Evolutionary conservation across 2,329 filamentous ascomycete species (phyloP), one percentile per base, ranked within the genome.

Genomic region (Lasiodiplodia citricola): DNA sequence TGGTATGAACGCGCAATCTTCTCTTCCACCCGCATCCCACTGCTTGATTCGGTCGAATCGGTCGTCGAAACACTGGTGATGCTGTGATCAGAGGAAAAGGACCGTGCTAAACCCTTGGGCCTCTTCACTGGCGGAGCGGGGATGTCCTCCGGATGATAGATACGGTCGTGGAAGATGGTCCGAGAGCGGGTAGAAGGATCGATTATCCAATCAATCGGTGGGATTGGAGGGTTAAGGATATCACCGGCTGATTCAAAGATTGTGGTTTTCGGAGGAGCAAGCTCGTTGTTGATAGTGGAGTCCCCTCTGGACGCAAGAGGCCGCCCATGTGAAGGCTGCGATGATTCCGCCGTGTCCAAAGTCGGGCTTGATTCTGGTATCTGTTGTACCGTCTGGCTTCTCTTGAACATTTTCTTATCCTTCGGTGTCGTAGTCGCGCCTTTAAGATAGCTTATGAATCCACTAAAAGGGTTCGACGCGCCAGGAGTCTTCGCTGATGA

Each of bases 1-100:
- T 99, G 96, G 81, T 99, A 99, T 16, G 94, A 96, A 57, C 96
- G 88, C 1, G 96, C 96, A 73, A 99, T 99, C 81, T 97, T 98
- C 79, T 99, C 96, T 79, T 99, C 96, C 0, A 98, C 94, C 71
- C 92, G 93, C 89, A 98, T 94, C 71, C 83, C 88, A 11, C 90
- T 88, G 28, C 38, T 14, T 16, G 68, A 52, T 28, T 66, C 54
- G 44, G 47, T 18, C n/a, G 68, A 54, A 23, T 70, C 69, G 37
- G 68, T 63, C 11, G 69, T 67, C 23, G 68, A 63, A 25, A 60
- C 63, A 25, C 51, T 70, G 37, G 47, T 51, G 18, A 68, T 47
- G 62, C 60, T 66, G n/a, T 71, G 77, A 8, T 86, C 82, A 50
- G 74, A 78, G 21, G 80, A 83, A 66, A 81, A 80, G 0, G 76